Conservation (phyloP, 2,329 filamentous ascomycete genomes). For the Cercospora sojina region DNA sequence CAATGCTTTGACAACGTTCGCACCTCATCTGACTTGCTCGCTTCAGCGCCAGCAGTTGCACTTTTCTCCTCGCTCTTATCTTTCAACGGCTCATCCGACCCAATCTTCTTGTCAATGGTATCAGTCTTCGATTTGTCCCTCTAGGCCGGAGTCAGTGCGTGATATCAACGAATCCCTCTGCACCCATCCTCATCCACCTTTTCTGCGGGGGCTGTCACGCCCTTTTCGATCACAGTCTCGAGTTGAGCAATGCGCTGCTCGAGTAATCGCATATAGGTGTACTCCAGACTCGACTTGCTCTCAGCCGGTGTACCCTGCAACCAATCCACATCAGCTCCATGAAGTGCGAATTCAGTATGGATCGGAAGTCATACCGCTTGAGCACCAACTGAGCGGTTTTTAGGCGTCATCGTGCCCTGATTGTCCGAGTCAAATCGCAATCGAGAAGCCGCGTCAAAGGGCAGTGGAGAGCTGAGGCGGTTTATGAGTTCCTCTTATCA, state of each 20-base stretch:
- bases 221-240: background rate
- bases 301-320: background rate
- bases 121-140: background rate
- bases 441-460: background rate
- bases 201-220: background rate
- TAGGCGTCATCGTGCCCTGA: background rate
- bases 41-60: background rate
- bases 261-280: constrained; percentile 11
- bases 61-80: background rate
- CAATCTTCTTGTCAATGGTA: background rate
- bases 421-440: background rate
- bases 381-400: background rate
- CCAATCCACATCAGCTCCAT: background rate
- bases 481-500: background rate
- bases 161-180: background rate
- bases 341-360: background rate
- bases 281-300: background rate
- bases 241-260: constrained; percentile 14
- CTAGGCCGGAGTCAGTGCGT: background rate
- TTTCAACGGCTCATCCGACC: background rate
- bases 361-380: background rate
- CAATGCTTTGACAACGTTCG: background rate
- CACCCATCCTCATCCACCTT: background rate
- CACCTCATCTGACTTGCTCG: background rate
- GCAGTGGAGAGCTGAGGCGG: background rate